Evolutionary conservation across 2,329 filamentous ascomycete species (phyloP).

Genomic region (Colletotrichum horii): DNA sequence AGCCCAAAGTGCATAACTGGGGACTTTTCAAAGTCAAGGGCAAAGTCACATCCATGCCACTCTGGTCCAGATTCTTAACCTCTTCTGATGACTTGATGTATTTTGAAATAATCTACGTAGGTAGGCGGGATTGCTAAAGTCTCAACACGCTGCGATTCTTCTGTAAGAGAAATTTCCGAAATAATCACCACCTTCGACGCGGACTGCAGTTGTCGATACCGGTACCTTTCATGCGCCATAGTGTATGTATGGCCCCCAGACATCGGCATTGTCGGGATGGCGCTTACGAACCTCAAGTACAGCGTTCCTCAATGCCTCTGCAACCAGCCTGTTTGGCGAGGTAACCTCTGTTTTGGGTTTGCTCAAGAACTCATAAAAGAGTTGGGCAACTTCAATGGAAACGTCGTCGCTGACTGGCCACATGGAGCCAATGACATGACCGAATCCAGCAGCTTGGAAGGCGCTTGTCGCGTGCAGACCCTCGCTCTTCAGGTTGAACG

Average conservation of each 20-base stretch:
- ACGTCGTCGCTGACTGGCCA: not conserved
- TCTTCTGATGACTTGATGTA: too few species aligned
- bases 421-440: not conserved
- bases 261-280: not conserved
- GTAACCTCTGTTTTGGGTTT: not conserved
- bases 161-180: not conserved
- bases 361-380: not conserved
- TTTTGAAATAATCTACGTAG: too few species aligned
- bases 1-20: too few species aligned
- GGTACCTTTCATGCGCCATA: not conserved
- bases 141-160: too few species aligned
- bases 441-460: not conserved
- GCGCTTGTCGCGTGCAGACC: not conserved
- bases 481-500: not conserved
- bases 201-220: not conserved
- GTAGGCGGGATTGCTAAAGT: too few species aligned
- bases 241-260: not conserved
- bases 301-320: not conserved
- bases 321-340: not conserved
- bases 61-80: too few species aligned
- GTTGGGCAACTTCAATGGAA: not conserved
- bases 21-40: too few species aligned
- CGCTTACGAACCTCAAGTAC: not conserved
- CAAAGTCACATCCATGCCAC: too few species aligned
- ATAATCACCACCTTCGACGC: not conserved